Evolutionary conservation across 495 filamentous ascomycete species (phyloP), one percentile per base, ranked within the genome.

Genomic region (Viridothelium virens): DNA sequence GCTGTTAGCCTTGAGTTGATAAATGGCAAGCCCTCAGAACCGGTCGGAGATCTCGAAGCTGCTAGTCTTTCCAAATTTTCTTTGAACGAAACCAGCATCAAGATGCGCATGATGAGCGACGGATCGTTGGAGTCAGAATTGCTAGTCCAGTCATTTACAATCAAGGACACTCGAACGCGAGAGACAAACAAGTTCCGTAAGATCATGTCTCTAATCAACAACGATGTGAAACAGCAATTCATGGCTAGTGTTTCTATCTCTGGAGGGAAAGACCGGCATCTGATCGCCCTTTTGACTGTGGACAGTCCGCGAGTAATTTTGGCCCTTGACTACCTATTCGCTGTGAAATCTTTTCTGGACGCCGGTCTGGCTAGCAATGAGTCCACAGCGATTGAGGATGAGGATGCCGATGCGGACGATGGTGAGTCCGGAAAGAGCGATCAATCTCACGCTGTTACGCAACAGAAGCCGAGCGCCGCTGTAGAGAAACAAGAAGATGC

Each of bases 221-320:
- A 91, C 67, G 88, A 89, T 63, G 92, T 94, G 10, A 90, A 96
- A 72, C 94, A 97, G 77, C 86, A 89, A 67, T 96, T 97, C 73
- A 97, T 98, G 95, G 94, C 94, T 44, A 95, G 89, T 77, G 78
- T 98, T 38, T 92, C 91, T 7, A 93, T 97, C 74, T 92, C 95
- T 7, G 90, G 91, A 36, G 93, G 92, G 2, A 77, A 87, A 39
- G 87, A 96, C 9, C 84, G 85, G 68, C 90, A 89, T 77, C 76
- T 97, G 61, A 91, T 97, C 70, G 91, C 90, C 3, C 89, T 97
- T 74, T 81, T 96, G 68, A 95, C 92, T n/a, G 85, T 98, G 66
- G 94, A 98, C 72, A 97, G 95, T 68, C 94, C 94, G 10, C 86
- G 92, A 7, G 84, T 97, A 65, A 97, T 98, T 63, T 89, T 98